Conservation (phyloP, 257 asterid genomes). For the Penstemon eatonii region DNA sequence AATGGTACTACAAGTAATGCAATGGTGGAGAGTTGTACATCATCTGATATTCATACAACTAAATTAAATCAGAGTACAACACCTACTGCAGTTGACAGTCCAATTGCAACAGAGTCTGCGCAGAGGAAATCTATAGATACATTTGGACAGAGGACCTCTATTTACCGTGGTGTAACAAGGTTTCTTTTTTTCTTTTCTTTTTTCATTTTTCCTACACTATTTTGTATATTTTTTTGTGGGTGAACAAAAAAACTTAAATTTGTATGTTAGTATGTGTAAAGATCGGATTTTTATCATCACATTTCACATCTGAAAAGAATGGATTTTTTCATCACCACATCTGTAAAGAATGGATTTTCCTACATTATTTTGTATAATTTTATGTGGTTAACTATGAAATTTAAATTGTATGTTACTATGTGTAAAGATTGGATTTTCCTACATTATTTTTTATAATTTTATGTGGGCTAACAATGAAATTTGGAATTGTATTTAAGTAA, state of each 20-base stretch:
- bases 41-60: too few relatives aligned
- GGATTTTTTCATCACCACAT: not conserved
- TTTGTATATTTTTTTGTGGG: not conserved
- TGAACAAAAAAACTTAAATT: not conserved
- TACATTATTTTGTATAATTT: not conserved
- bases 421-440: not conserved
- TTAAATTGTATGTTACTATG: too few relatives aligned
- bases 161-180: constrained; percentile 93
- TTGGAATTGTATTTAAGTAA: too few relatives aligned
- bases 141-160: constrained; percentile 84
- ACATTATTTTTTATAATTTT: not conserved
- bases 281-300: not conserved
- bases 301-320: not conserved
- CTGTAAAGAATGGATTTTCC: not conserved
- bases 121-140: constrained; percentile 74
- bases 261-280: not conserved
- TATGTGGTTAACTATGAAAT: not conserved
- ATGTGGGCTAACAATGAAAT: not conserved
- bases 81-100: constrained; percentile 13
- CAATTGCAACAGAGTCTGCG: constrained; percentile 46
- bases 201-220: not conserved
- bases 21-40: constrained; percentile 27
- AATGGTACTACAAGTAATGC: constrained; percentile 7
- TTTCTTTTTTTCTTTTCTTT: not conserved
- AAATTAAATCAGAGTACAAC: constrained; percentile 14